A percentile compares a stretch with the other conserved stretches of the same genome.
These are phyloP conservation scores for Elsinoe ampelina DNA, from an alignment of 2,329 filamentous ascomycete genomes.

Conservation along the genomic window DNA sequence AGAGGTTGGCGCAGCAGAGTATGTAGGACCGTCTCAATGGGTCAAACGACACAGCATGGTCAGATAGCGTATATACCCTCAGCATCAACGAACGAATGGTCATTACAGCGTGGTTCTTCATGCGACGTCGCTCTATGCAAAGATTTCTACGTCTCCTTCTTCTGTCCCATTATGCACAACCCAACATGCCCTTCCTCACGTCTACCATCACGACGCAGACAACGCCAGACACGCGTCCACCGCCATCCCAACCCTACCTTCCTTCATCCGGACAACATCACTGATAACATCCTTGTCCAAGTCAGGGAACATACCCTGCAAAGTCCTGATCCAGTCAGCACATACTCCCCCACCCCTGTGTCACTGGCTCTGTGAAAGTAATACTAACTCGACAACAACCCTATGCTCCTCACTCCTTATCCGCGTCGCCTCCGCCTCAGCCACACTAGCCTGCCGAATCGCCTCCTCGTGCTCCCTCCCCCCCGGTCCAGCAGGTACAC, in stretches of 20 bases:
- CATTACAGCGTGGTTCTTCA: not conserved
- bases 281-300: conserved; percentile 90
- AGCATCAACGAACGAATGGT: conserved; percentile 18
- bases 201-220: conserved; percentile 19
- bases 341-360: conserved; percentile 2
- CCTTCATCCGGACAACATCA: conserved; percentile 91
- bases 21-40: conserved; percentile 18
- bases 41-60: not conserved
- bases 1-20: conserved; percentile 28
- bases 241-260: conserved; percentile 53
- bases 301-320: conserved; percentile 94
- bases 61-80: conserved; percentile 1
- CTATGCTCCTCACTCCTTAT: conserved; percentile 77
- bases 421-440: conserved; percentile 75
- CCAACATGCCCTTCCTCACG: not conserved
- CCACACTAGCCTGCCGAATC: conserved; percentile 80
- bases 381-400: conserved; percentile 67
- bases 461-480: conserved; percentile 65
- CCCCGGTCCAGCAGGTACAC: not conserved
- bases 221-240: conserved; percentile 41
- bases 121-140: not conserved
- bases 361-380: not conserved
- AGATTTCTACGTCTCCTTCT: not conserved
- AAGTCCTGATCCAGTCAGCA: conserved; percentile 44
- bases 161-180: not conserved